Base-by-base conservation (phyloP, 2,329 filamentous ascomycete species). In the Aurifilum marmelostoma region DNA sequence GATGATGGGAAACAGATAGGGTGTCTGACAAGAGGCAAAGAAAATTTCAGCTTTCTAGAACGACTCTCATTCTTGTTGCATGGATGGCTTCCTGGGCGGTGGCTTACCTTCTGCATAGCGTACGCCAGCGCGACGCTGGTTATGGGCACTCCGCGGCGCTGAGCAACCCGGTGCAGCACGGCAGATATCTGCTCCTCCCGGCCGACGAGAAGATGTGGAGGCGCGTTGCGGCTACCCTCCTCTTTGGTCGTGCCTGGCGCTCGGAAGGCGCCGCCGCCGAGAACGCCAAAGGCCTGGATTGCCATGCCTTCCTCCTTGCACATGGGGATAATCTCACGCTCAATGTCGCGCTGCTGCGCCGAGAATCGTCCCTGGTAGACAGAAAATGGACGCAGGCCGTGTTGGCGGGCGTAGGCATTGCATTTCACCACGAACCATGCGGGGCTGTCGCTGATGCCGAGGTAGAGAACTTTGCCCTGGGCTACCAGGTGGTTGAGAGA, bases 1-100 rank as follows among this genome's bases (percentile, higher is more conserved):
- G 5, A 93, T 82, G 54, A 94, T 88, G 1, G 92, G 92, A 75
- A 92, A 92, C 16, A 93, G 89, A 74, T 92, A 88, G 0, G 90
- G 87, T 0, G 89, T 82, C 80, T 65, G n/a, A 27, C 34, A 41
- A 43, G 59, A 6, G 9, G 24, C 16, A 47, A 59, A 18, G 24
- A 3, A 3, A 21, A 21, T 27, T 9, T 62, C 24, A 62, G 59
- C n/a, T 18, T 21, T 18, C n/a, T 14, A n/a, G 18, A 24, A 29
- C 21, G 18, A 47, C 29, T 14, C 41, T 50, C 34, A 8, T 9
- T n/a, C 29, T 58, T 18, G 5, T 58, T 7, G 18, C n/a, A n/a
- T 27, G 47, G 21, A 41, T 18, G 63, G 12, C 3, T 18, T 37
- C 21, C 4, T 18, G 11, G 14, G 24, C 14, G 24, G 6, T 37